Evolutionary conservation across 768 basidiomycete species (phyloP), one percentile per base, ranked within the genome.

Genomic region (Calocera cornea): DNA sequence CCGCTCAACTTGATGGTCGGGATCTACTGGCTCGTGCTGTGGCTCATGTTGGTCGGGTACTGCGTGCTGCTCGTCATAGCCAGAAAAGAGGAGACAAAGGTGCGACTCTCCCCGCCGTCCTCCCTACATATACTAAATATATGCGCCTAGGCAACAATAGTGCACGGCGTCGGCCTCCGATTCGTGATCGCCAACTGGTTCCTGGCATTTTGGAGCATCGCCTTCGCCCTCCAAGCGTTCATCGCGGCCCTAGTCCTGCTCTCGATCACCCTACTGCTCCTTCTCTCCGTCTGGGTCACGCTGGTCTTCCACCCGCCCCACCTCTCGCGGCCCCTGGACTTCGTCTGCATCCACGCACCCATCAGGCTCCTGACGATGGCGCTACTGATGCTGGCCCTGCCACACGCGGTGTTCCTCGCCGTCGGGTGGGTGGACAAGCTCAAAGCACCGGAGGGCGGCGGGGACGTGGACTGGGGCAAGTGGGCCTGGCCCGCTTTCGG

Each of bases 311-410:
- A 94, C 73, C 77, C 77, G n/a, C 68, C 74, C 79, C 0, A 78
- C 78, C 27, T 74, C 77, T 0, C 66, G 31, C 82, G 86, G 0
- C 91, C 90, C 0, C 75, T 95, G 41, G 92, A 94, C 75, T 85
- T 84, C 36, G 81, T 86, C 0, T 86, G 95, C 70, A 90, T 97
- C 67, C 94, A 97, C 71, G 89, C 90, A 0, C 95, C 95, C 0
- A 79, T 95, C 65, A 82, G 90, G 1, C 86, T 92, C 68, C 88
- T 88, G 73, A 72, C 80, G 66, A 77, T 88, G 38, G 77, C 88
- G 67, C 86, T 91, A 69, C 72, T 84, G 84, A 63, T 88, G 80
- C 84, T 89, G 67, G 77, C 85, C 69, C 76, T 79, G 70, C 72
- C 79, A 27, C 83, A 85, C 70, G 83, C 81, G 41, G 80, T 86